Percentiles rank a stretch among this genome's conserved stretches.
Conservation (phyloP, 768 basidiomycete species). For the Suillus brevipes region DNA sequence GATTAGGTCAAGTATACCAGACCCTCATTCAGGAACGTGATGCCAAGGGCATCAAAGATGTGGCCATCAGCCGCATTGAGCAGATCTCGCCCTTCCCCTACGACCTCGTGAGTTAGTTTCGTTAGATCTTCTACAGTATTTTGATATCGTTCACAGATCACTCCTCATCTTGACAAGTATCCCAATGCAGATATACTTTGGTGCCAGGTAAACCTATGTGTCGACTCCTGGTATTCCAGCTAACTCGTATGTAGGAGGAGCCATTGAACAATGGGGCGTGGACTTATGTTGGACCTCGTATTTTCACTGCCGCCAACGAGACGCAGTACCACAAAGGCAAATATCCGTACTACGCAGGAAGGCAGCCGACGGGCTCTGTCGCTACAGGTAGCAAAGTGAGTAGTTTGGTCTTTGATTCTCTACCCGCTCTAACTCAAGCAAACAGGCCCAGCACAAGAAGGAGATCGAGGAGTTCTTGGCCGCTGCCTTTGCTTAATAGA, state of each 20-base stretch:
- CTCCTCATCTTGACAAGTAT: conserved; percentile 93
- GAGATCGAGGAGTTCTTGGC: conserved; percentile 79
- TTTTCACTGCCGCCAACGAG: conserved; percentile 89
- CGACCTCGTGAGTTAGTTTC: conserved; percentile 63
- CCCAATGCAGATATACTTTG: conserved; percentile 92
- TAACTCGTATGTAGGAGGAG: conserved; percentile 60
- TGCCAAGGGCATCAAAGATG: conserved; percentile 85
- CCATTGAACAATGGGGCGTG: conserved; percentile 97
- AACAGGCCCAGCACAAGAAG: conserved; percentile 80
- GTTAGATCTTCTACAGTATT: neutral
- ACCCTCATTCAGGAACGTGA: conserved; percentile 88
- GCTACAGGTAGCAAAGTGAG: conserved; percentile 88
- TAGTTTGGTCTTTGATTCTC: conserved; percentile 9
- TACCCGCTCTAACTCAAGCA: conserved; percentile 19
- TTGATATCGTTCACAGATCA: conserved; percentile 52
- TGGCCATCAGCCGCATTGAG: conserved; percentile 93
- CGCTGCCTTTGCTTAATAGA: conserved; percentile 50
- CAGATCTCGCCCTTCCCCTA: conserved; percentile 98
- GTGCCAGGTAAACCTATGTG: conserved; percentile 65
- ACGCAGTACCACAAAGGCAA: conserved; percentile 90
- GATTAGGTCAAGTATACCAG: conserved; percentile 88
- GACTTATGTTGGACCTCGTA: conserved; percentile 92
- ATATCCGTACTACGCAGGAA: conserved; percentile 89
- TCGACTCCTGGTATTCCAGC: conserved; percentile 5
- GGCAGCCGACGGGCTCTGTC: conserved; percentile 88